Percentiles rank a stretch among this genome's conserved stretches.
Evolutionary conservation across 208 protist species (phyloP).

Genomic region (Leishmania major): DNA sequence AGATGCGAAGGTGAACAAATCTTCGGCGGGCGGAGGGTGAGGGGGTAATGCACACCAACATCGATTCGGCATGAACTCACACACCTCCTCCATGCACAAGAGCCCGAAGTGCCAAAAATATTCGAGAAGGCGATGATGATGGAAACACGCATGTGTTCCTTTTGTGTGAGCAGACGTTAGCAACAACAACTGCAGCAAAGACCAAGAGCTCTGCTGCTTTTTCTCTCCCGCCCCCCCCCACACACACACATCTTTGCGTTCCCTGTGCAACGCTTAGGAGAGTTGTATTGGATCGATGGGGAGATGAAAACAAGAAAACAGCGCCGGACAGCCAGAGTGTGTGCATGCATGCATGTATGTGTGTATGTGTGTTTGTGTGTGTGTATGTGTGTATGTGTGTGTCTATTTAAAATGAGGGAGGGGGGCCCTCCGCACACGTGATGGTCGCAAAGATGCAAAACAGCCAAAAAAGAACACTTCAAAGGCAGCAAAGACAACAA

Average conservation of each 20-base stretch:
- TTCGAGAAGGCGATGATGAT: not conserved
- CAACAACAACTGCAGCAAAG: not conserved
- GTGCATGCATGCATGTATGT: not conserved
- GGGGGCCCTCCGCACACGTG: not conserved
- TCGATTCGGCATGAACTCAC: not conserved
- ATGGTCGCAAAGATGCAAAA: not conserved
- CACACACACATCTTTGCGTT: not conserved
- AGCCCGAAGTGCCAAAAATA: not conserved
- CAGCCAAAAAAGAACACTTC: not conserved
- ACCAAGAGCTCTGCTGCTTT: not conserved
- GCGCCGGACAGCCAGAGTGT: not conserved
- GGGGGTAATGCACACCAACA: not conserved
- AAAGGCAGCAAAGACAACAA: not conserved
- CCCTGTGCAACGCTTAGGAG: not conserved
- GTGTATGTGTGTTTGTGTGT: too few species aligned
- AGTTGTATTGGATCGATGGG: not conserved
- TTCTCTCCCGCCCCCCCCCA: not conserved
- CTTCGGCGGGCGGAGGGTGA: not conserved
- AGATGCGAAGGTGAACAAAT: not conserved
- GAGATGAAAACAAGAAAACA: not conserved
- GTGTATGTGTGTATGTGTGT: not conserved
- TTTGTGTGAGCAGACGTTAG: not conserved
- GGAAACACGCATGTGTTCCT: not conserved
- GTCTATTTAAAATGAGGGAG: not conserved
- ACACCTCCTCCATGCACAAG: not conserved